Evolutionary conservation across 495 filamentous ascomycete genomes (phyloP).

Genomic region (Penicillium verhagenii): DNA sequence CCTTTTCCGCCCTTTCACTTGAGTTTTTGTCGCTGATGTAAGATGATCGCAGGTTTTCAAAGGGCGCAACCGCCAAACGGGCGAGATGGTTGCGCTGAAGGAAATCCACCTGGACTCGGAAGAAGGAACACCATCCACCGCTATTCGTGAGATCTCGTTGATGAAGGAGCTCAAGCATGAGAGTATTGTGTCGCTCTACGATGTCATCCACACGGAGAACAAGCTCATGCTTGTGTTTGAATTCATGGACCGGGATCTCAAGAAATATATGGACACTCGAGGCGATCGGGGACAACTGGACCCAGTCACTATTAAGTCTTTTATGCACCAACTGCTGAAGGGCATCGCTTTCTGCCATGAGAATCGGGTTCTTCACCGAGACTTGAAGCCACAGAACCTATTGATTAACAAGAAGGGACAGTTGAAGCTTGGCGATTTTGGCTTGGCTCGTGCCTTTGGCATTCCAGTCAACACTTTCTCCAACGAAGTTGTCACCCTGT

Average conservation of each 20-base stretch:
- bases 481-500: conserved; percentile 95
- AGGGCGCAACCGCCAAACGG: conserved; percentile 92
- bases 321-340: conserved; percentile 93
- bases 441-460: conserved; percentile 83
- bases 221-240: conserved; percentile 99
- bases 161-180: conserved; percentile 99
- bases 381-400: conserved; percentile 97
- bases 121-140: conserved; percentile 97
- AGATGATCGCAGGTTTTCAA: conserved; percentile 78
- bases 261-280: conserved; percentile 96
- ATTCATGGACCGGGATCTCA: conserved; percentile 98
- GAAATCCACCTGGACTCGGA: conserved; percentile 99
- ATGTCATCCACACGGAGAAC: conserved; percentile 99
- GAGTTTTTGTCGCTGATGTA: conserved; percentile 19
- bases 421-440: conserved; percentile 96
- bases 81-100: conserved; percentile 94
- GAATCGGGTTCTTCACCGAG: conserved; percentile 92
- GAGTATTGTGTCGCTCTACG: conserved; percentile 94
- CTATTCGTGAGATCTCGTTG: conserved; percentile 95
- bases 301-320: conserved; percentile 86
- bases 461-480: conserved; percentile 98
- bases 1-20: not conserved
- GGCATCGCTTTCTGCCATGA: conserved; percentile 97
- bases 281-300: conserved; percentile 81
- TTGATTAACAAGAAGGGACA: conserved; percentile 94